Evolutionary conservation across 768 basidiomycete species (phyloP).

Genomic region (Kwoniella newhampshirensis): DNA sequence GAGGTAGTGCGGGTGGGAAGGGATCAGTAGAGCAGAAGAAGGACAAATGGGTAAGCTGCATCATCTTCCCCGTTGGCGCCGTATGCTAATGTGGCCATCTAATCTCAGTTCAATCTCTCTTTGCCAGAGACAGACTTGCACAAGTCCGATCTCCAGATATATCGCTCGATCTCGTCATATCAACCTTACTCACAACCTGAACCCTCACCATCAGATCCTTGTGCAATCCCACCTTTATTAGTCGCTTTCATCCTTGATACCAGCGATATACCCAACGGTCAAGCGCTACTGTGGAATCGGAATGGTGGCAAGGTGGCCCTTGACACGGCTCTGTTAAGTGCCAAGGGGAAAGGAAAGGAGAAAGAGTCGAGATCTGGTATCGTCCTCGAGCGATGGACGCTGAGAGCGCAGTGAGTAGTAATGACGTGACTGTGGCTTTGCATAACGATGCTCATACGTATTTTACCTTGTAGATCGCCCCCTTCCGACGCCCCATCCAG

Average conservation of each 20-base stretch:
- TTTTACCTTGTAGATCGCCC: neutral
- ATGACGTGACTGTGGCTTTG: neutral
- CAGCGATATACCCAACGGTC: constrained; percentile 39
- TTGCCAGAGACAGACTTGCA: constrained; percentile 47
- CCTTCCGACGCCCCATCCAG: constrained; percentile 17
- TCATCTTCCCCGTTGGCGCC: neutral
- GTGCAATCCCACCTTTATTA: constrained; percentile 43
- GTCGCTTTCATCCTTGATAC: constrained; percentile 52
- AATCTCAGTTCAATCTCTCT: constrained; percentile 45
- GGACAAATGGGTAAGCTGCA: constrained; percentile 49
- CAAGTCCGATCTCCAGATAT: constrained; percentile 43
- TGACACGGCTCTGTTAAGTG: constrained; percentile 17
- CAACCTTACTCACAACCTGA: constrained; percentile 18
- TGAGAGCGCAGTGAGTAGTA: constrained; percentile 35
- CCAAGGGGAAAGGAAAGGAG: constrained; percentile 29
- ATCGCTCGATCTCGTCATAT: constrained; percentile 37
- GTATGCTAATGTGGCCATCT: neutral
- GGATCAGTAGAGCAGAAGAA: constrained; percentile 30
- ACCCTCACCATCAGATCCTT: constrained; percentile 4
- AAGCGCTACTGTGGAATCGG: constrained; percentile 45
- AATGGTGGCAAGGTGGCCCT: constrained; percentile 25
- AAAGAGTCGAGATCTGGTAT: constrained; percentile 41
- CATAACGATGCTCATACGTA: neutral
- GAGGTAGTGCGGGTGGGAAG: constrained; percentile 2
- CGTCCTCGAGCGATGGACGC: constrained; percentile 50